These are phyloP conservation scores for Phaeotremella skinneri DNA, from an alignment of 768 basidiomycete genomes.

Conservation along the genomic window DNA sequence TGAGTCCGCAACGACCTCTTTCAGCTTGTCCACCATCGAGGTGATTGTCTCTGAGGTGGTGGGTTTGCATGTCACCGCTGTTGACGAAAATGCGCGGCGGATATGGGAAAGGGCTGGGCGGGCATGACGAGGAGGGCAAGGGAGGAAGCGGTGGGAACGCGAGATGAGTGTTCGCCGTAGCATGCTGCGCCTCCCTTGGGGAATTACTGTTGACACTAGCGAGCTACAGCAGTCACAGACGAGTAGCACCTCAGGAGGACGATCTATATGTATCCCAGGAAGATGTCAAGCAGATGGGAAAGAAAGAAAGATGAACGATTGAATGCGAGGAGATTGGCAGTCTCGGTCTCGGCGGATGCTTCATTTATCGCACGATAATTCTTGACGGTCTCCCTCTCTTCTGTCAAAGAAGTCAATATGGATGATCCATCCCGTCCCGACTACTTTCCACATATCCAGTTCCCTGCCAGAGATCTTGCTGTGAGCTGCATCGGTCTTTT, in stretches of 20 bases:
- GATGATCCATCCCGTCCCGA: slow-evolving; percentile 18
- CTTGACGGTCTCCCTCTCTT: background rate
- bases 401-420: slow-evolving; percentile 11
- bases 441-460: slow-evolving; percentile 18
- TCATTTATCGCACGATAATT: background rate
- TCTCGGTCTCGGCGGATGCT: no score
- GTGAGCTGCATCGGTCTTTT: slow-evolving; percentile 7
- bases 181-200: no score
- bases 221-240: no score
- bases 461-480: slow-evolving; percentile 21
- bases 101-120: background rate
- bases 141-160: no score
- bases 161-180: no score
- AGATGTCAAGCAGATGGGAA: no score
- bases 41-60: slow-evolving; percentile 17
- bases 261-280: no score
- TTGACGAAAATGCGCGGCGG: background rate
- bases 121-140: background rate
- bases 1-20: slow-evolving; percentile 11
- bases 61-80: background rate
- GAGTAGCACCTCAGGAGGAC: no score
- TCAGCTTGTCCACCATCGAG: slow-evolving; percentile 18
- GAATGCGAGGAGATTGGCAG: background rate
- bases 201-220: no score
- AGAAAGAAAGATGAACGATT: no score